These are phyloP conservation scores for Speleostelium caveatum DNA, from an alignment of 78 protist genomes.

Conservation along the genomic window DNA sequence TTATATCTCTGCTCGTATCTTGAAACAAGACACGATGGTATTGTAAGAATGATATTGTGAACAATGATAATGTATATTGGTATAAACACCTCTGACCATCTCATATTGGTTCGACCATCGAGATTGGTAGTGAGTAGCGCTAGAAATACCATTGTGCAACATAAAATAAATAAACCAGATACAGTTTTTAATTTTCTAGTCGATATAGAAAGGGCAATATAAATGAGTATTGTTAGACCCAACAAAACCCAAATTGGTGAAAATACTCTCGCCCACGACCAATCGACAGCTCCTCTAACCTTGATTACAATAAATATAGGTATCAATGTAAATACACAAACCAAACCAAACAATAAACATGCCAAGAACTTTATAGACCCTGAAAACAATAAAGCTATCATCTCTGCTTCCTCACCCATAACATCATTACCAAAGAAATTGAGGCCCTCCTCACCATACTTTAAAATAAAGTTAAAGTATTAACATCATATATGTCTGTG, in stretches of 20 bases:
- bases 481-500: not conserved
- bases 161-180: not conserved
- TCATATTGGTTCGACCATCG: not conserved
- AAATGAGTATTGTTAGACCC: not conserved
- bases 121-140: not conserved
- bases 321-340: not conserved
- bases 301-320: conserved; percentile 42
- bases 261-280: conserved; percentile 53
- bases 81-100: conserved; percentile 40
- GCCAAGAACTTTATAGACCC: conserved; percentile 16
- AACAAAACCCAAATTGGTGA: conserved; percentile 34
- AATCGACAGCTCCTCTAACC: conserved; percentile 14
- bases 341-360: conserved; percentile 2
- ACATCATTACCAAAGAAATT: conserved; percentile 33
- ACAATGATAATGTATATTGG: conserved; percentile 20
- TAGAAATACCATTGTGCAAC: not conserved
- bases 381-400: not conserved
- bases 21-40: not conserved
- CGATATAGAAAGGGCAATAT: not conserved
- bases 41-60: not conserved
- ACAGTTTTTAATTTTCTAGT: not conserved
- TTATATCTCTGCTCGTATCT: too few species aligned
- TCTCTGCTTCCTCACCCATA: conserved; percentile 40
- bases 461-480: too few species aligned
- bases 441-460: conserved; percentile 63